phyloP scores from a whole-genome alignment of 805 yeast species.

The Yamadazyma takamatsuzukensis region DNA sequence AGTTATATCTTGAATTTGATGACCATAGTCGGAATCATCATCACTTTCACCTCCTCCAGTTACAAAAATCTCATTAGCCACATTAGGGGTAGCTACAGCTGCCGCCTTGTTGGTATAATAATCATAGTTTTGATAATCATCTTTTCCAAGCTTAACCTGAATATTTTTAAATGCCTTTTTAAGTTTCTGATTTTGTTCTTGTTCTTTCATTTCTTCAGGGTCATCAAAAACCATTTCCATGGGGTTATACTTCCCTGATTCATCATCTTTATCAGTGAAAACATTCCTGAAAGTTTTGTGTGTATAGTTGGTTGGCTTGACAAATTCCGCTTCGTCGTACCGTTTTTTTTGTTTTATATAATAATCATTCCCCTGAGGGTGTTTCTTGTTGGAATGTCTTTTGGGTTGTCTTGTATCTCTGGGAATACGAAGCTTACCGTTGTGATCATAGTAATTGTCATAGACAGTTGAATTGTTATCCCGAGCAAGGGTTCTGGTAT shows the following conservation, averaged over 20 bases:
- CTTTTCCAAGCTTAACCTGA: conserved; percentile 26
- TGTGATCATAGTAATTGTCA: conserved; percentile 5
- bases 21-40: conserved; percentile 14
- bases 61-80: conserved; percentile 18
- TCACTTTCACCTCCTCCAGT: conserved; percentile 11
- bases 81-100: conserved; percentile 9
- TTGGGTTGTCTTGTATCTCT: conserved; percentile 1
- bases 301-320: conserved; percentile 34
- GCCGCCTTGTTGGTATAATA: conserved; percentile 22
- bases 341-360: conserved; percentile 35
- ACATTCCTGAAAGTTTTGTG: conserved; percentile 39
- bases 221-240: conserved; percentile 38
- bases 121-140: conserved; percentile 32
- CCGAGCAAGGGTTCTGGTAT: conserved; percentile 1
- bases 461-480: conserved; percentile 6
- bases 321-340: conserved; percentile 27
- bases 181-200: conserved; percentile 20
- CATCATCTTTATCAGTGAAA: conserved; percentile 29
- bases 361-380: conserved; percentile 23
- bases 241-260: conserved; percentile 31
- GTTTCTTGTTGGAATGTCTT: conserved; percentile 1
- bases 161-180: conserved; percentile 26
- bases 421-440: no score
- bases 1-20: conserved; percentile 4
- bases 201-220: conserved; percentile 15